phyloP scores from a whole-genome alignment of 1,284 basidiomycete genomes.

The Xerocomus amazonicus region DNA sequence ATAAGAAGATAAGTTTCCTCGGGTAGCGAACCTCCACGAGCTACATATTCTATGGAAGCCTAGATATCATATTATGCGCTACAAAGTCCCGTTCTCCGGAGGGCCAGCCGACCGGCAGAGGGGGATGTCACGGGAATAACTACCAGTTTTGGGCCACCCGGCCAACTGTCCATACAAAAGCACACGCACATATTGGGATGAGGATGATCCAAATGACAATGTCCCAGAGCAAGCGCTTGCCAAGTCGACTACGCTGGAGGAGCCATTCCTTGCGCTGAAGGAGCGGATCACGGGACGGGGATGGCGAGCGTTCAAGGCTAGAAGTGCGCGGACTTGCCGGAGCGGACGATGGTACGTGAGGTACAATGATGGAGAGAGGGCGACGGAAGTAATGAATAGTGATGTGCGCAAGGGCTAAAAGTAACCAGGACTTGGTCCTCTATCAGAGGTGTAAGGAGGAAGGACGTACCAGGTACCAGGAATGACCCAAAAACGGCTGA shows the following conservation, averaged over 20 bases:
- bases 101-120: conserved; percentile 12
- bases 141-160: conserved; percentile 43
- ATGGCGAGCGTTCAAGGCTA: conserved; percentile 13
- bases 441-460: background rate
- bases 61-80: background rate
- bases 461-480: conserved; percentile 50
- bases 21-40: background rate
- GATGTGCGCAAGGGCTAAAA: conserved; percentile 57
- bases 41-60: conserved; percentile 1
- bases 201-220: conserved; percentile 64
- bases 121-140: background rate
- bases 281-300: conserved; percentile 50
- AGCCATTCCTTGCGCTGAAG: conserved; percentile 72
- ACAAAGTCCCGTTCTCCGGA: conserved; percentile 6
- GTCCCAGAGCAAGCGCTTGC: conserved; percentile 67
- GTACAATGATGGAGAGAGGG: conserved; percentile 65
- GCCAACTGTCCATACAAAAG: conserved; percentile 53
- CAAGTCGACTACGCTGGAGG: conserved; percentile 61
- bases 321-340: conserved; percentile 18
- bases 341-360: conserved; percentile 36
- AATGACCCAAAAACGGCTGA: conserved; percentile 54
- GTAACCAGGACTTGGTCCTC: background rate
- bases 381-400: conserved; percentile 64
- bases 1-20: background rate
- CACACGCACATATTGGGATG: conserved; percentile 49